Conservation (phyloP, 2,329 filamentous ascomycete genomes). For the Neonectria sp. region DNA sequence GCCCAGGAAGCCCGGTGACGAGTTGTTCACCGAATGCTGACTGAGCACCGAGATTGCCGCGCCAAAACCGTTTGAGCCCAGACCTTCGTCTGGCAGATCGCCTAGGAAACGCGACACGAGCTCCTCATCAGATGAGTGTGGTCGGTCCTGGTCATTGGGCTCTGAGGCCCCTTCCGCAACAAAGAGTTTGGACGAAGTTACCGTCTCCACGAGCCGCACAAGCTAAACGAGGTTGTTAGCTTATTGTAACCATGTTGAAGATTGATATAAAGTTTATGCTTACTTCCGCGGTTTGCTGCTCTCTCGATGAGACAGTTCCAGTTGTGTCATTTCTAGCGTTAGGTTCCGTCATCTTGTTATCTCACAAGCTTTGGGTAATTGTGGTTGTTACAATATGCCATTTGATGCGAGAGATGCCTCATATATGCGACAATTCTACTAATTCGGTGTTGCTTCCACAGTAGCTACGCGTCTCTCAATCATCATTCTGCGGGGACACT, state of each 20-base stretch:
- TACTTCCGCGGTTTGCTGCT: background rate
- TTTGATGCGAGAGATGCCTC: background rate
- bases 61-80: background rate
- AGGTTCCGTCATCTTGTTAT: background rate
- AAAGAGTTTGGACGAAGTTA: background rate
- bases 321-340: background rate
- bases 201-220: background rate
- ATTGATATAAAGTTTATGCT: background rate
- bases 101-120: background rate
- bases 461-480: background rate
- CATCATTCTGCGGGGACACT: background rate
- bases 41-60: background rate
- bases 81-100: background rate
- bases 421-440: background rate
- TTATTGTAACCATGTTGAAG: background rate
- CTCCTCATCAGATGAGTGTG: slow-evolving; percentile 2
- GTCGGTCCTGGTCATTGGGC: slow-evolving; percentile 2
- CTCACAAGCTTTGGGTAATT: background rate
- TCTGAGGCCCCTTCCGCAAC: background rate
- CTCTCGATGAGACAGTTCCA: background rate
- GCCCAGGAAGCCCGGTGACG: background rate
- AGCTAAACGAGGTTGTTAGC: background rate
- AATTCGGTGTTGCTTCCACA: background rate
- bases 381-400: background rate
- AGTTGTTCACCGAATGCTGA: slow-evolving; percentile 3